Base-by-base conservation (phyloP, 345 rosid genomes). In the Theobroma cacao region DNA sequence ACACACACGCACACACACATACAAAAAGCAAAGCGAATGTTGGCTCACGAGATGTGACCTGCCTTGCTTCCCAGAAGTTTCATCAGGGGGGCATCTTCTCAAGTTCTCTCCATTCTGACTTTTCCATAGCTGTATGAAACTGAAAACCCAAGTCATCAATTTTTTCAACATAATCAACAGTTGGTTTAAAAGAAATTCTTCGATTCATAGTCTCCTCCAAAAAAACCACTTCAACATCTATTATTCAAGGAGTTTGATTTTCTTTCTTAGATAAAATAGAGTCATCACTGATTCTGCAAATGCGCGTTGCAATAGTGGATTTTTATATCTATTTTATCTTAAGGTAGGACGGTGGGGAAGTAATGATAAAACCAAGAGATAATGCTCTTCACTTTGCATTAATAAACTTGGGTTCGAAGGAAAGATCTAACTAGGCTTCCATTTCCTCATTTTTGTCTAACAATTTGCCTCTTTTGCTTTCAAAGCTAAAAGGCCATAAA, bases 1-100 rank as follows among this genome's bases (percentile, higher is more conserved):
- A n/a, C n/a, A n/a, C n/a, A n/a, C n/a, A n/a, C n/a, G n/a, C n/a
- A n/a, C n/a, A n/a, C n/a, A n/a, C n/a, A n/a, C n/a, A n/a, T n/a
- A n/a, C n/a, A n/a, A 9, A 56, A 56, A 9, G 22, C 61, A 56
- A 56, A 24, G 1, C 61, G 31, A 56, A 56, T 22, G n/a, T 56
- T 59, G 15, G 63, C 17, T 59, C 14, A 58, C 15, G 26, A 11
- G 12, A 7, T 22, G 30, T 56, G 33, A 26, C 74, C 74, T 7
- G 26, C 48, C 75, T 70, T 71, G 75, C 43, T 71, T 50, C 61
- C 43, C 43, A 20, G 75, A 50, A 31, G 30, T 71, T 71, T 64
- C 47, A 18, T 64, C 24, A 4, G 9, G 45, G 10, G 3, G n/a
- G 3, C 55, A 45, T 12, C 11, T 24, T 4, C 1, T 20, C 15